Percentiles rank a stretch among this genome's conserved stretches.
Conservation (phyloP, 306 rosid species). For the Lotus japonicus region DNA sequence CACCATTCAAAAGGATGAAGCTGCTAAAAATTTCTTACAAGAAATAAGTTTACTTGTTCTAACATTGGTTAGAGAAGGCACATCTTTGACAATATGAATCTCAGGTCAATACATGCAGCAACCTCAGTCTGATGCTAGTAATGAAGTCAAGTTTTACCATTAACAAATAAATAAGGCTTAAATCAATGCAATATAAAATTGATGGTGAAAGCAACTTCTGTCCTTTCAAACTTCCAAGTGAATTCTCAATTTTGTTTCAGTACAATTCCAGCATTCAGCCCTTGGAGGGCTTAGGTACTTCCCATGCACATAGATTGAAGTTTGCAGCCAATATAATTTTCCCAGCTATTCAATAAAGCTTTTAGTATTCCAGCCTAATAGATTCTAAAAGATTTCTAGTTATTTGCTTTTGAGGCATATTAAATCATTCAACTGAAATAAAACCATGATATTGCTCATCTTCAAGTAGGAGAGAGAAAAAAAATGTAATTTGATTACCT, state of each 20-base stretch:
- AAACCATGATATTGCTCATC: neutral
- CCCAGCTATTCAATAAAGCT: neutral
- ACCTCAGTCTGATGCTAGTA: neutral
- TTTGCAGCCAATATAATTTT: constrained; percentile 3
- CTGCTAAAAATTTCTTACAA: constrained; percentile 3
- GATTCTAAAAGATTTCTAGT: neutral
- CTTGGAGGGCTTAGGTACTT: neutral
- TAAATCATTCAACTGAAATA: constrained; percentile 8
- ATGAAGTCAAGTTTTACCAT: neutral
- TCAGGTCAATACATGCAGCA: neutral
- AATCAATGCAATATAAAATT: neutral
- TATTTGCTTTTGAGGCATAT: neutral
- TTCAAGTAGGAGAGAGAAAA: constrained; percentile 13
- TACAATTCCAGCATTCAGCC: neutral
- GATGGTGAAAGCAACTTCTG: neutral
- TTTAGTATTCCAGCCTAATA: neutral
- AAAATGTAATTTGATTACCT: constrained; percentile 44
- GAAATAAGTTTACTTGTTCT: neutral
- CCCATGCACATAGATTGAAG: constrained; percentile 3
- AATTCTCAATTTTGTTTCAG: constrained; percentile 2
- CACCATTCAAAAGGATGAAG: constrained; percentile 24
- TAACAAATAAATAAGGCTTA: neutral
- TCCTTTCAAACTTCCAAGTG: neutral
- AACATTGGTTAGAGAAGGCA: neutral
- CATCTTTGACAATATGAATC: constrained; percentile 15